Percentiles rank a stretch among this genome's conserved stretches.
Conservation (phyloP, 495 filamentous ascomycete species). For the Neurospora sp. region DNA sequence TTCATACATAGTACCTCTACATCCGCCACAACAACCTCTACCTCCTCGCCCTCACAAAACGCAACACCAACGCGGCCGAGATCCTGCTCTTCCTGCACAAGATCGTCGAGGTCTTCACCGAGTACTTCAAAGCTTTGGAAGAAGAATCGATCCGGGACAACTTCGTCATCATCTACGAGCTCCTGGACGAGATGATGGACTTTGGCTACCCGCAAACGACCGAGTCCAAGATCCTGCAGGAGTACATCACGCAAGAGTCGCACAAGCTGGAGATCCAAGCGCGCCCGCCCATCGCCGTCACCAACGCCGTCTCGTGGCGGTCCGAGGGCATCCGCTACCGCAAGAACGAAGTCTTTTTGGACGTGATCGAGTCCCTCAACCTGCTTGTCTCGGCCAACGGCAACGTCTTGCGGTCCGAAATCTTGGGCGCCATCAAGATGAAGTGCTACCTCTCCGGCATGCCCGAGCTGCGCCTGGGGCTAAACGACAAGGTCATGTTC, state of each 20-base stretch:
- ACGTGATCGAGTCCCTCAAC: constrained; percentile 95
- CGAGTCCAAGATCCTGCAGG: constrained; percentile 97
- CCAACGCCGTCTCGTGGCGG: constrained; percentile 96
- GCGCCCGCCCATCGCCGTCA: constrained; percentile 98
- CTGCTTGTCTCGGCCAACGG: constrained; percentile 89
- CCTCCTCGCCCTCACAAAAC: constrained; percentile 94
- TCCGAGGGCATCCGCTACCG: constrained; percentile 97
- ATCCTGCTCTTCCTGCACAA: constrained; percentile 97
- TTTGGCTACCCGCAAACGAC: constrained; percentile 99
- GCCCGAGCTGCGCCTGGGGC: constrained; percentile 87
- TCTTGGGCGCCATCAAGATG: constrained; percentile 97
- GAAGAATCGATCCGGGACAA: constrained; percentile 99
- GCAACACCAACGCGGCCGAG: constrained; percentile 98
- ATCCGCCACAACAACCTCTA: constrained; percentile 99
- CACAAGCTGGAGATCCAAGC: constrained; percentile 98
- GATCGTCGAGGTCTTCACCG: constrained; percentile 96
- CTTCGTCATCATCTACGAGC: constrained; percentile 98
- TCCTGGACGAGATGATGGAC: constrained; percentile 99
- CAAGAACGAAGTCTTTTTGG: constrained; percentile 77
- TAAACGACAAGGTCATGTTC: constrained; percentile 99
- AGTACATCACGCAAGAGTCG: constrained; percentile 99
- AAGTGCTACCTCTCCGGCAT: constrained; percentile 99
- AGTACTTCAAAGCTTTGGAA: constrained; percentile 99
- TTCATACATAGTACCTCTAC: constrained; percentile 73
- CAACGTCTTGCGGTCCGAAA: constrained; percentile 94